phyloP scores from a whole-genome alignment of 2,329 filamentous ascomycete genomes.

The Talaromyces amestolkiae region DNA sequence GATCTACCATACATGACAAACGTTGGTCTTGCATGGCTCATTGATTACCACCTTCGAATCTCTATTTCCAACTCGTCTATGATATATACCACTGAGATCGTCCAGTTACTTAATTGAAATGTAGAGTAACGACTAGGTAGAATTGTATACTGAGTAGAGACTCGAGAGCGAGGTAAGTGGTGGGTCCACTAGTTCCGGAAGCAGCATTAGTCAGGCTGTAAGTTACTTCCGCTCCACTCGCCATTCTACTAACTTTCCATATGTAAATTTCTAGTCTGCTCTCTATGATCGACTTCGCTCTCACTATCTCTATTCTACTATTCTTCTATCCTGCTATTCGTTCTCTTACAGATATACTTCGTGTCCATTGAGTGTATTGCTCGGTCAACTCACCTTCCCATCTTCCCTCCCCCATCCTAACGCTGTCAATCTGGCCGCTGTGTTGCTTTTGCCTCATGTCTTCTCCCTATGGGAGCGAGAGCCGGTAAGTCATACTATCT shows the following conservation, averaged over 20 bases:
- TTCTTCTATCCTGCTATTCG: not conserved
- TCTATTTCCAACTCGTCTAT: too few relatives aligned
- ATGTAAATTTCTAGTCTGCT: constrained; percentile 4
- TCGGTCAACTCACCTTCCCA: not conserved
- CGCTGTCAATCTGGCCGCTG: constrained; percentile 18
- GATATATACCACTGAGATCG: too few relatives aligned
- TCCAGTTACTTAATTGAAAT: too few relatives aligned
- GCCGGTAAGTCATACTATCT: constrained; percentile 19
- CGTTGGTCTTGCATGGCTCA: too few relatives aligned
- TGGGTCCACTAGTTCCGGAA: constrained; percentile 1
- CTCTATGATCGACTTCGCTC: not conserved
- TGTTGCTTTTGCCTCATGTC: constrained; percentile 17
- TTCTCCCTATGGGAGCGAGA: constrained; percentile 21
- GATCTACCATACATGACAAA: not conserved
- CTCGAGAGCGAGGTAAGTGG: not conserved
- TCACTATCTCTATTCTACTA: not conserved
- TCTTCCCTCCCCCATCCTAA: not conserved
- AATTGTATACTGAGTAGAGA: not conserved
- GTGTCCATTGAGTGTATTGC: not conserved
- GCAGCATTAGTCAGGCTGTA: constrained; percentile 3
- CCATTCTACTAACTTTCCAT: constrained; percentile 5
- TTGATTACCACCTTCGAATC: too few relatives aligned
- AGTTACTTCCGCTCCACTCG: constrained; percentile 12
- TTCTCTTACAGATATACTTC: not conserved
- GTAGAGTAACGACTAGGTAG: too few relatives aligned